Base-by-base conservation (phyloP, 768 basidiomycete genomes). In the Naganishia kalamii region DNA sequence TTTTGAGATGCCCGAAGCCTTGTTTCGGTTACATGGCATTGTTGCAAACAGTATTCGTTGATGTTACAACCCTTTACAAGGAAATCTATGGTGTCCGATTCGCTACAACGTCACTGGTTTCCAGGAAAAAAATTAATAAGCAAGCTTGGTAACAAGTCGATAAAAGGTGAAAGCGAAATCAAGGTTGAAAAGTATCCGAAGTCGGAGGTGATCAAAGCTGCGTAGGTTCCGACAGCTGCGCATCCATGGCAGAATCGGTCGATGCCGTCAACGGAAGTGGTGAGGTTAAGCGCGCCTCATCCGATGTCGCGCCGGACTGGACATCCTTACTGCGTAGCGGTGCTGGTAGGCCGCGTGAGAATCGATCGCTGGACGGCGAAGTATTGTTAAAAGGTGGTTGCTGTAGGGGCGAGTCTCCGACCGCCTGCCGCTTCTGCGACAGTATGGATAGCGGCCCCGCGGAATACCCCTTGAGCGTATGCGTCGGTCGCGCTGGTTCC, bases 11-110 rank as follows among this genome's bases (percentile, higher is more conserved):
- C 32, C 10, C 32, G 32, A 52, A 52, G 27, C 3, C n/a, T n/a
- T n/a, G n/a, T n/a, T n/a, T n/a, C n/a, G n/a, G n/a, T n/a, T n/a
- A n/a, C n/a, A n/a, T n/a, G n/a, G n/a, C n/a, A n/a, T n/a, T n/a
- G n/a, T n/a, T n/a, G n/a, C n/a, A n/a, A n/a, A n/a, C n/a, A n/a
- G n/a, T n/a, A n/a, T n/a, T n/a, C n/a, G n/a, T n/a, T n/a, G n/a
- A n/a, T n/a, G n/a, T 49, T 40, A 57, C n/a, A 57, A 57, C 54
- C 54, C 54, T 57, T 33, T 23, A 57, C 54, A 57, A 23, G 29
- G 21, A 57, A 21, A 57, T 41, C 54, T 57, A 57, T 57, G 27
- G 33, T 41, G 43, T 44, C 17, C 8, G 37, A n/a, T n/a, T 57
- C 21, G 3, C 35, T 57, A 57, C 54, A 57, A 57, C 54, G 37